phyloP scores from a whole-genome alignment of 768 basidiomycete genomes.

The Serendipita indica region DNA sequence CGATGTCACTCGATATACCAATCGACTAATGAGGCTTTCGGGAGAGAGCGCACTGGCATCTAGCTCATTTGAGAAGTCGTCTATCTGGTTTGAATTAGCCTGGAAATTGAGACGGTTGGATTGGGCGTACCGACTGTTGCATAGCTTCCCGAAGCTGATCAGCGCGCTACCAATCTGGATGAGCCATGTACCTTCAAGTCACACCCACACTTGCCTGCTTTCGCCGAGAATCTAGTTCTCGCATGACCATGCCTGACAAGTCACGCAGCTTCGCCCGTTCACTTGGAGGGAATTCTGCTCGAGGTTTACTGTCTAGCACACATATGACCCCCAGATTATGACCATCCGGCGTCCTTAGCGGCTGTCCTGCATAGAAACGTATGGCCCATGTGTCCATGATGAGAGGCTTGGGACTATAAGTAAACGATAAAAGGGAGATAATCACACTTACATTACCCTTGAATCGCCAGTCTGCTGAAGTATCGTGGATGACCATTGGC shows the following conservation, averaged over 20 bases:
- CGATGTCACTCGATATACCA: no score
- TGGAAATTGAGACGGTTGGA: no score
- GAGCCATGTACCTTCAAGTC: no score
- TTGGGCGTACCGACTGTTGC: no score
- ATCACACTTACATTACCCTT: slow-evolving; percentile 47
- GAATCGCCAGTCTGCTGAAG: slow-evolving; percentile 77
- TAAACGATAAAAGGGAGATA: not conserved
- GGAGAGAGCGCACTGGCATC: no score
- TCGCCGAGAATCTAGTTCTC: slow-evolving; percentile 90
- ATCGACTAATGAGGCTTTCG: no score
- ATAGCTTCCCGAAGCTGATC: no score
- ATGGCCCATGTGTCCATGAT: slow-evolving; percentile 51
- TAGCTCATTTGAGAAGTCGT: no score
- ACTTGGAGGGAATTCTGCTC: slow-evolving; percentile 72
- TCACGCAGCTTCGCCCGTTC: slow-evolving; percentile 88
- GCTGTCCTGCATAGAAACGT: slow-evolving; percentile 86
- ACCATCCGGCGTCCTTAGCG: slow-evolving; percentile 76
- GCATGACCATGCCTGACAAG: slow-evolving; percentile 83
- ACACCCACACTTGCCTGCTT: slow-evolving; percentile 87
- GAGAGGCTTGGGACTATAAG: slow-evolving; percentile 37
- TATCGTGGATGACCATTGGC: slow-evolving; percentile 73
- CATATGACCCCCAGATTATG: slow-evolving; percentile 82
- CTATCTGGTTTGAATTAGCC: no score
- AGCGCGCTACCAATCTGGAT: no score
- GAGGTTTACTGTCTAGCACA: slow-evolving; percentile 69